Conservation (phyloP, 2,329 filamentous ascomycete species). For the Chaetothyriales sp. region DNA sequence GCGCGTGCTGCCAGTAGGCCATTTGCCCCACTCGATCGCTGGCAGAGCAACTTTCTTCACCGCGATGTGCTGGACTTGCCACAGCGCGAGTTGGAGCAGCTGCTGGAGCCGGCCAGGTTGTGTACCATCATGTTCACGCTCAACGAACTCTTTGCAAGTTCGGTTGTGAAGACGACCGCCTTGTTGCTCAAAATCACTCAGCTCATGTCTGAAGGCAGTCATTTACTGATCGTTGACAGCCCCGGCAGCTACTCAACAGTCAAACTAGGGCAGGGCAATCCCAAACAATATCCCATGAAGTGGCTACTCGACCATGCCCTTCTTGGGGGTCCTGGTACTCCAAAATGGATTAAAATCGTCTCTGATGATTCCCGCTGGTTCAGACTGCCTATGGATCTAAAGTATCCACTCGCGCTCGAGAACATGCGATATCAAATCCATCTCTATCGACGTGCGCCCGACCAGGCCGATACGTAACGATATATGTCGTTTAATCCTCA, state of each 20-base stretch:
- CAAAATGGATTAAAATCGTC: conserved; percentile 57
- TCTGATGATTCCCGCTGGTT: conserved; percentile 76
- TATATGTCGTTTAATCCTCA: conserved; percentile 91
- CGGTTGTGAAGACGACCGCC: conserved; percentile 57
- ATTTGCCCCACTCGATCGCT: conserved; percentile 7
- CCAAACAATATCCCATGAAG: conserved; percentile 71
- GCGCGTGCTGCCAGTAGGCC: conserved; percentile 11
- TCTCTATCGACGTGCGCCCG: conserved; percentile 45
- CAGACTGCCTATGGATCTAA: conserved; percentile 48
- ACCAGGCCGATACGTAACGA: conserved; percentile 7
- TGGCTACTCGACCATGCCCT: conserved; percentile 80
- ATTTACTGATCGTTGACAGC: conserved; percentile 79
- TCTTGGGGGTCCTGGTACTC: conserved; percentile 30
- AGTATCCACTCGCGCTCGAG: conserved; percentile 74
- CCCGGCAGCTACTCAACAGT: conserved; percentile 86
- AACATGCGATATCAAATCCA: conserved; percentile 94
- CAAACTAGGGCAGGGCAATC: conserved; percentile 39
- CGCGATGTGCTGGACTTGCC: conserved; percentile 32
- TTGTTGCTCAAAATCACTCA: conserved; percentile 58
- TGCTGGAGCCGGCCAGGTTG: conserved; percentile 31
- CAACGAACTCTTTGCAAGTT: conserved; percentile 80
- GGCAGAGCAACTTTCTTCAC: conserved; percentile 31
- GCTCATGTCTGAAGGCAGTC: conserved; percentile 40
- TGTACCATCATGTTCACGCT: conserved; percentile 85
- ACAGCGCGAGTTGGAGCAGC: conserved; percentile 20